These are phyloP conservation scores for Xylaria scruposa DNA, from an alignment of 495 filamentous ascomycete species.

Conservation along the genomic window DNA sequence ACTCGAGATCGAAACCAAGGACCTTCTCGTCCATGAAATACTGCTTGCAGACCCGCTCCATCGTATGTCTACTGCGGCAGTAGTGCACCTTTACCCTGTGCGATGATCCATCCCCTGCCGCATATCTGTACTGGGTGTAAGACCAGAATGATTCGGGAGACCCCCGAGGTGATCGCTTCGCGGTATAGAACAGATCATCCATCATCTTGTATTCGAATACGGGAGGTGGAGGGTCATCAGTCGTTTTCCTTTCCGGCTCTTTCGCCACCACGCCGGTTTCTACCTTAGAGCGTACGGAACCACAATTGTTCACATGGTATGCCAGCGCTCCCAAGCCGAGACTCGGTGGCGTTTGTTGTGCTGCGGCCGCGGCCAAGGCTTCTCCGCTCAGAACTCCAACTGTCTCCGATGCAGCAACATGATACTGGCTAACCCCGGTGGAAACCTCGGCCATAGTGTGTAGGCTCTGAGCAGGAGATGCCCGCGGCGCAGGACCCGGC, in stretches of 20 bases:
- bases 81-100: constrained; percentile 72
- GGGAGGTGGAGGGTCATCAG: constrained; percentile 41
- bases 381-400: neutral
- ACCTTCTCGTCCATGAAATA: constrained; percentile 73
- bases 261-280: neutral
- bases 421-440: neutral
- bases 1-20: constrained; percentile 88
- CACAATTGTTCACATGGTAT: neutral
- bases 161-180: constrained; percentile 48
- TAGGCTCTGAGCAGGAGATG: constrained; percentile 24
- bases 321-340: neutral
- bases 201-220: constrained; percentile 53
- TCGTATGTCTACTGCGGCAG: constrained; percentile 68
- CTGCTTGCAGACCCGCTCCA: constrained; percentile 67
- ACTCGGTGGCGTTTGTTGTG: neutral
- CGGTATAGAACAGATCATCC: constrained; percentile 50
- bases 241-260: constrained; percentile 8
- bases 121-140: constrained; percentile 66
- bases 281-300: neutral
- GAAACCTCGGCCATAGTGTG: constrained; percentile 11
- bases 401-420: constrained; percentile 10
- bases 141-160: constrained; percentile 67
- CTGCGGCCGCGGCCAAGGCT: neutral
- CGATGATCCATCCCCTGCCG: constrained; percentile 40
- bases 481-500: constrained; percentile 26